A percentile compares a stretch with the other conserved stretches of the same genome.
Evolutionary conservation across 352 stramenopile species (phyloP).

Genomic region (Thraustochytrium striatum): DNA sequence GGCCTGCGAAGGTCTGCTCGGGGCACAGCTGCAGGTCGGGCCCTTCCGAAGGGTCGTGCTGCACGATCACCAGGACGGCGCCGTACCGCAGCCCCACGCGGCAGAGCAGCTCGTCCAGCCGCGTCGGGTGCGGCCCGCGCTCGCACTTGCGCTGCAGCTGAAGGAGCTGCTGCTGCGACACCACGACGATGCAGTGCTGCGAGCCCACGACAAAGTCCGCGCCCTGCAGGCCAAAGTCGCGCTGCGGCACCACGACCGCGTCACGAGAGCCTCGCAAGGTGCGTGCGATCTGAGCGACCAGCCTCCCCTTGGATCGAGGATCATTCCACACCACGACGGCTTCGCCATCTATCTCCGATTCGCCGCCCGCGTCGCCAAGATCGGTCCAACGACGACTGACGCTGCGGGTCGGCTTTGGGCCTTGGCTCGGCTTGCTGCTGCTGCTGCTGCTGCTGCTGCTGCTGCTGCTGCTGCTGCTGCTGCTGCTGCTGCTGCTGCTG

Average conservation of each 20-base stretch:
- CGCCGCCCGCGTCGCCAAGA: no score
- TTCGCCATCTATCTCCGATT: no score
- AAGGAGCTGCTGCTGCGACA: slow-evolving; percentile 26
- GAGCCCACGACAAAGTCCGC: slow-evolving; percentile 25
- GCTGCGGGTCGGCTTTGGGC: not conserved
- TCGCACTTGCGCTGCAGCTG: not conserved
- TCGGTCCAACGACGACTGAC: not conserved
- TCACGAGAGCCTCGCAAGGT: not conserved
- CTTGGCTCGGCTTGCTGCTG: not conserved
- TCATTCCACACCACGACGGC: slow-evolving; percentile 25
- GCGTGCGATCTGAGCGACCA: not conserved
- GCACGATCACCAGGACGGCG: not conserved
- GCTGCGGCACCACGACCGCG: not conserved
- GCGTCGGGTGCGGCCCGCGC: not conserved
- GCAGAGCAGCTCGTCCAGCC: slow-evolving; percentile 5
- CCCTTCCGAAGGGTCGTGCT: slow-evolving; percentile 8
- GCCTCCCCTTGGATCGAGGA: not conserved
- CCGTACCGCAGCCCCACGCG: not conserved
- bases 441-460: not conserved
- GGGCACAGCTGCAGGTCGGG: not conserved
- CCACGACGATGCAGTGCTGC: not conserved
- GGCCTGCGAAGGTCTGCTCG: slow-evolving; percentile 14
- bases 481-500: not conserved
- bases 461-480: not conserved
- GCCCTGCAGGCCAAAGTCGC: slow-evolving; percentile 11